phyloP scores from a whole-genome alignment of 108 stramenopile genomes.

The Skeletonema marinoi region DNA sequence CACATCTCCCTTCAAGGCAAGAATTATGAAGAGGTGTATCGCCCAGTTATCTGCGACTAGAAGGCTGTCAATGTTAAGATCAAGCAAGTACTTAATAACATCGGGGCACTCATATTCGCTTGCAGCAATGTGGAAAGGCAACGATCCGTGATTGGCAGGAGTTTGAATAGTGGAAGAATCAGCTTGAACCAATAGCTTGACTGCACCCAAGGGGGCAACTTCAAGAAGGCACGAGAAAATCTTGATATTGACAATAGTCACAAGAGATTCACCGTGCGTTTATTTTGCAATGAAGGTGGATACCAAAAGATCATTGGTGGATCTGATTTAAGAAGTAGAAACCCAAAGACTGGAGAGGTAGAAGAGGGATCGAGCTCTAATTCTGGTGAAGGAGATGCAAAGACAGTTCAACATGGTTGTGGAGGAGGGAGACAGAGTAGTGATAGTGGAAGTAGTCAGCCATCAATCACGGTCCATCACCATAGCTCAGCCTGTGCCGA shows the following conservation, averaged over 20 bases:
- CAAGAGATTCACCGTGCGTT: slow-evolving; percentile 52
- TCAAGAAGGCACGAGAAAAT: too few relatives aligned
- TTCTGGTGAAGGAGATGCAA: slow-evolving; percentile 4
- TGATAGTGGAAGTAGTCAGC: slow-evolving; percentile 12
- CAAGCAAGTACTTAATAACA: too few relatives aligned
- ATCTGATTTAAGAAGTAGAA: slow-evolving; percentile 52
- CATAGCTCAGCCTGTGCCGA: slow-evolving; percentile 20
- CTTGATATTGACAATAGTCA: slow-evolving; percentile 53
- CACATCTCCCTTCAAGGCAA: too few relatives aligned
- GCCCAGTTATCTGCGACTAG: too few relatives aligned
- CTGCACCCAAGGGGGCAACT: too few relatives aligned
- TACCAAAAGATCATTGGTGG: slow-evolving; percentile 60
- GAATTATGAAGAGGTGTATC: too few relatives aligned
- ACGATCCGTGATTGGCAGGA: too few relatives aligned
- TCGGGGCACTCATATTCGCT: too few relatives aligned
- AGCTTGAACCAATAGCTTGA: too few relatives aligned
- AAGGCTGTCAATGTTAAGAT: too few relatives aligned
- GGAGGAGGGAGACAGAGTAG: not conserved
- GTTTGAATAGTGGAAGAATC: too few relatives aligned
- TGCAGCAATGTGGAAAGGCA: too few relatives aligned
- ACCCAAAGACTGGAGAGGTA: slow-evolving; percentile 77
- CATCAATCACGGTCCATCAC: slow-evolving; percentile 35
- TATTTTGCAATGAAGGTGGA: slow-evolving; percentile 82
- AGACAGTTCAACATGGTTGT: slow-evolving; percentile 4
- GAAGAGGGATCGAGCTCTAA: slow-evolving; percentile 1